Conservation (phyloP, 2,329 filamentous ascomycete genomes). For the Talaromyces atroroseus region DNA sequence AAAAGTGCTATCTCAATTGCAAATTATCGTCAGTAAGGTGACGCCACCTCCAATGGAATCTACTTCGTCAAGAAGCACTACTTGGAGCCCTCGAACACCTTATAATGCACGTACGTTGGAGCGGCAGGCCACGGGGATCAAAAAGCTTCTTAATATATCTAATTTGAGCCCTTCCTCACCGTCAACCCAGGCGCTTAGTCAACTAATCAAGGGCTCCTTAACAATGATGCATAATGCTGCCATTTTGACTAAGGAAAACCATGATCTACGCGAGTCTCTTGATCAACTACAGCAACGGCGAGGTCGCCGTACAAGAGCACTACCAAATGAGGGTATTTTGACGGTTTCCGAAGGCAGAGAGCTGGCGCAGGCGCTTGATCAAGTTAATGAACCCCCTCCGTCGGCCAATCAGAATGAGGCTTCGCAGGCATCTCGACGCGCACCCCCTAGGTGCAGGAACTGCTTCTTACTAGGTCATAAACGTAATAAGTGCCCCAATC, state of each 20-base stretch:
- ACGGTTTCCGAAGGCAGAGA: slow-evolving; percentile 2
- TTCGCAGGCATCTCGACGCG: not conserved
- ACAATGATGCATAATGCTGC: not conserved
- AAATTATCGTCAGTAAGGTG: too few species aligned
- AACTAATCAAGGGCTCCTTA: too few species aligned
- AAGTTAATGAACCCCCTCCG: not conserved
- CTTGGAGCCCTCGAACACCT: too few species aligned
- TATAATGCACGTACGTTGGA: too few species aligned
- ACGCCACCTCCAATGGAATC: too few species aligned
- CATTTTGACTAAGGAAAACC: not conserved
- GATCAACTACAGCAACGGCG: not conserved
- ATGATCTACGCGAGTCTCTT: not conserved
- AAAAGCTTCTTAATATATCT: too few species aligned
- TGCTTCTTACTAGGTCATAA: not conserved
- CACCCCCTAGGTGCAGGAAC: not conserved
- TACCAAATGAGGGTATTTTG: slow-evolving; percentile 5
- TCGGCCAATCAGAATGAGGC: not conserved
- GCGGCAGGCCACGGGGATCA: too few species aligned
- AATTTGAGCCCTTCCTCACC: too few species aligned
- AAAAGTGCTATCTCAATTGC: too few species aligned
- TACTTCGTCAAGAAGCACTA: too few species aligned
- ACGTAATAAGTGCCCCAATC: not conserved
- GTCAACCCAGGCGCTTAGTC: too few species aligned
- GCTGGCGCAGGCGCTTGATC: not conserved
- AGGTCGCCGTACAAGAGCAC: not conserved